phyloP scores from a whole-genome alignment of 345 rosid genomes.

The Murraya paniculata region DNA sequence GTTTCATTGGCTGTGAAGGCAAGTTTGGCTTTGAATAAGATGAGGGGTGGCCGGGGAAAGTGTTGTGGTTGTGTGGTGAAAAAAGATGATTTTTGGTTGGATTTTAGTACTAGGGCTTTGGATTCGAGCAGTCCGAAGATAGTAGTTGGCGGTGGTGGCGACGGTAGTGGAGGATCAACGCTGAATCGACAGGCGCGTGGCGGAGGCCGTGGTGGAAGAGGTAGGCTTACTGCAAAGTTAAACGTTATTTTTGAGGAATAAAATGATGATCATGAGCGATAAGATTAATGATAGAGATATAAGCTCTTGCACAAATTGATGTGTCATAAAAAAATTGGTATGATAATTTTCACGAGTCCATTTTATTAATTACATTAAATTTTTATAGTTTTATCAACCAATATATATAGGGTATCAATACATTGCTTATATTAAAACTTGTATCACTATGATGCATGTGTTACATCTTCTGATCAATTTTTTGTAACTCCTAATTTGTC shows the following conservation, averaged over 20 bases:
- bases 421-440: too few species aligned
- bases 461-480: too few species aligned
- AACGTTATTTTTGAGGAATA: slow-evolving; percentile 26
- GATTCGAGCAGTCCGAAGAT: background rate
- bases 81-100: slow-evolving; percentile 16
- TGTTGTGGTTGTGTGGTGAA: slow-evolving; percentile 14
- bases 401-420: too few species aligned
- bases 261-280: background rate
- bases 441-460: too few species aligned
- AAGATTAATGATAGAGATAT: too few species aligned
- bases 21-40: slow-evolving; percentile 41
- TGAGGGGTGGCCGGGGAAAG: background rate
- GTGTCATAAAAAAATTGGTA: too few species aligned
- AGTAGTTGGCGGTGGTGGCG: background rate
- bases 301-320: too few species aligned
- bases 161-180: background rate
- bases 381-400: too few species aligned
- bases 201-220: background rate
- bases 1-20: slow-evolving; percentile 60
- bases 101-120: background rate
- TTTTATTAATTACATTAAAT: too few species aligned
- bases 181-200: background rate
- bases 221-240: slow-evolving; percentile 10
- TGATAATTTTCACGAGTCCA: too few species aligned
- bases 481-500: too few species aligned